These are phyloP conservation scores for Triticum monococcum DNA, from an alignment of 176 grass and related monocot genomes.

Conservation along the genomic window DNA sequence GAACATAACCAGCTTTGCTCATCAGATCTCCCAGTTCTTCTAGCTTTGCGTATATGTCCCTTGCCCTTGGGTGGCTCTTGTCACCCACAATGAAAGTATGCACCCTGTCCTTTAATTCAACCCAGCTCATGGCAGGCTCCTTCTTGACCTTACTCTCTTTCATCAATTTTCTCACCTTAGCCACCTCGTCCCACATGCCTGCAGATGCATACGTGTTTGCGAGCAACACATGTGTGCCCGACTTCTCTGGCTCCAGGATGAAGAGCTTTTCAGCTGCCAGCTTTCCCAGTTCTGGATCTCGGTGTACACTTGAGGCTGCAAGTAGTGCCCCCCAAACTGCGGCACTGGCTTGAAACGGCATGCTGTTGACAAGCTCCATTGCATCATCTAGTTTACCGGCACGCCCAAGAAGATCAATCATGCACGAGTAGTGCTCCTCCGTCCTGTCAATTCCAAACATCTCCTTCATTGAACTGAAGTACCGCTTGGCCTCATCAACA, in stretches of 20 bases:
- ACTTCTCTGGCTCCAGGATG: slow-evolving; percentile 75
- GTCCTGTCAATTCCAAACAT: slow-evolving; percentile 71
- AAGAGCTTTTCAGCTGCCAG: slow-evolving; percentile 74
- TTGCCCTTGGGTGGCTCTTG: slow-evolving; percentile 56
- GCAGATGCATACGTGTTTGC: slow-evolving; percentile 78
- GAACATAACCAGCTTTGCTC: slow-evolving; percentile 73
- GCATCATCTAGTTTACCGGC: slow-evolving; percentile 74
- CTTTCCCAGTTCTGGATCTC: slow-evolving; percentile 57
- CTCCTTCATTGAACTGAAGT: slow-evolving; percentile 83
- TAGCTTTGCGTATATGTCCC: slow-evolving; percentile 83
- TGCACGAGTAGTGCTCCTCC: slow-evolving; percentile 80
- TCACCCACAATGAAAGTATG: slow-evolving; percentile 87
- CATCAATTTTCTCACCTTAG: slow-evolving; percentile 73
- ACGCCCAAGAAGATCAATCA: slow-evolving; percentile 87
- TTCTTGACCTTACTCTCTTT: slow-evolving; percentile 62
- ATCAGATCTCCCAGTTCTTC: slow-evolving; percentile 74
- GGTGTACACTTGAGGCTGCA: slow-evolving; percentile 66
- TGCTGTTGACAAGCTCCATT: slow-evolving; percentile 70
- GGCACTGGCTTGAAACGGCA: slow-evolving; percentile 74
- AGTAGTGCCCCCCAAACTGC: slow-evolving; percentile 75
- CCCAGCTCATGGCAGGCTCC: slow-evolving; percentile 88
- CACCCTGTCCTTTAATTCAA: slow-evolving; percentile 81
- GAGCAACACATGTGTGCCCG: slow-evolving; percentile 76
- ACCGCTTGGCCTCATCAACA: slow-evolving; percentile 61
- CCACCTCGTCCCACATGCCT: slow-evolving; percentile 67